Evolutionary conservation across 1,284 basidiomycete genomes (phyloP).

Genomic region (Volvariella surrecta): DNA sequence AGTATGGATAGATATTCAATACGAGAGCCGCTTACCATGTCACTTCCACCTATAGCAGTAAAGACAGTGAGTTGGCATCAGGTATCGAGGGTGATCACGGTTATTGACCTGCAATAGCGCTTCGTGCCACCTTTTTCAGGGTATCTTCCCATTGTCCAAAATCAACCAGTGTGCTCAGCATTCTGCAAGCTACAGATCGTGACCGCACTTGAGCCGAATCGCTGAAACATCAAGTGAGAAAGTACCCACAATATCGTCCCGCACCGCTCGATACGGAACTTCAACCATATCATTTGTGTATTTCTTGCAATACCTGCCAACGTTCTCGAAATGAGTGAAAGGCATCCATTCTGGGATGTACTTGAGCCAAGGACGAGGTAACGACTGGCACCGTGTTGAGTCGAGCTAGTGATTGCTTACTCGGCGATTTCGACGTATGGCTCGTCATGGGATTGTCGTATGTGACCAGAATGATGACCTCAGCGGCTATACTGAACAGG

Average conservation of each 20-base stretch:
- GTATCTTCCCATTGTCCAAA: too few relatives aligned
- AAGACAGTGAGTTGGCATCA: too few relatives aligned
- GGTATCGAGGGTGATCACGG: too few relatives aligned
- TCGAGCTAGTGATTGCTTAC: constrained; percentile 1
- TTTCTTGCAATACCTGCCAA: constrained; percentile 23
- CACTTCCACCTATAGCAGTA: constrained; percentile 7
- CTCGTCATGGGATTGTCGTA: too few relatives aligned
- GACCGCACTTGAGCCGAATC: too few relatives aligned
- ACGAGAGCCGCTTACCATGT: constrained; percentile 9
- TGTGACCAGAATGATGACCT: too few relatives aligned
- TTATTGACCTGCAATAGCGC: too few relatives aligned
- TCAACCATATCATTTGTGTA: constrained; percentile 15
- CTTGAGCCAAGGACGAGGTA: constrained; percentile 16
- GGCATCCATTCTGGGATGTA: constrained; percentile 34
- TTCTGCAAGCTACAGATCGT: too few relatives aligned
- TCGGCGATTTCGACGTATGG: constrained; percentile 10
- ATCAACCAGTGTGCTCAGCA: too few relatives aligned
- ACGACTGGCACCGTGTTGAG: constrained; percentile 12
- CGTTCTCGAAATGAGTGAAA: constrained; percentile 30
- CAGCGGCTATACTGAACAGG: not conserved
- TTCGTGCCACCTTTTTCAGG: too few relatives aligned
- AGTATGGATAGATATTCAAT: not conserved
- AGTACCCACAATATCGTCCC: constrained; percentile 5
- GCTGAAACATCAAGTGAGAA: not conserved
- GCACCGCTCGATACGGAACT: constrained; percentile 21